phyloP scores from a whole-genome alignment of 2,329 filamentous ascomycete species.

The Neofusicoccum kwambonambiense region DNA sequence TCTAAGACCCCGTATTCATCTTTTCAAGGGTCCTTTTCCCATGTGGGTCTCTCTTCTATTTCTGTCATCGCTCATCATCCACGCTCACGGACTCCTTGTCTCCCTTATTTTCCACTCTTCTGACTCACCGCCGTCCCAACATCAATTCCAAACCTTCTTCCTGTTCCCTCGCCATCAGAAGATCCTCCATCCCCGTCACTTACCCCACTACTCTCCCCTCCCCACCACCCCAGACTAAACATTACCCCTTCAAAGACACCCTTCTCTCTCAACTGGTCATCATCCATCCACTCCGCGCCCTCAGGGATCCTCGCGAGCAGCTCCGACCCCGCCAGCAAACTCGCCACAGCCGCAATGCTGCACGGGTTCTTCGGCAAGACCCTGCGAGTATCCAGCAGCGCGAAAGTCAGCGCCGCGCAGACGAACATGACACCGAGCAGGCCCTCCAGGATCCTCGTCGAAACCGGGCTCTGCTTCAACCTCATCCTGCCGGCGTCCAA shows the following conservation, averaged over 20 bases:
- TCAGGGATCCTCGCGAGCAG: background rate
- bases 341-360: background rate
- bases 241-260: background rate
- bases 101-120: background rate
- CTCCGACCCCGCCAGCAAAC: background rate
- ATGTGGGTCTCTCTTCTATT: background rate
- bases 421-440: background rate
- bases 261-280: background rate
- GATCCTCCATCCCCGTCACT: background rate
- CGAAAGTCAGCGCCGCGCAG: background rate
- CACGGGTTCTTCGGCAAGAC: background rate
- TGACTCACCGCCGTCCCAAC: background rate
- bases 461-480: background rate
- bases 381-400: background rate
- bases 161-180: background rate
- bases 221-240: conserved; percentile 4
- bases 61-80: too few species aligned
- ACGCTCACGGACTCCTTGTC: background rate
- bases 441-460: background rate
- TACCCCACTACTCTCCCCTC: background rate
- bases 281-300: background rate
- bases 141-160: conserved; percentile 2
- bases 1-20: background rate
- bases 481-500: background rate
- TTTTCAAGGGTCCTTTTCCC: background rate